These are phyloP conservation scores for Prunus padus DNA, from an alignment of 306 rosid genomes.

Conservation along the genomic window DNA sequence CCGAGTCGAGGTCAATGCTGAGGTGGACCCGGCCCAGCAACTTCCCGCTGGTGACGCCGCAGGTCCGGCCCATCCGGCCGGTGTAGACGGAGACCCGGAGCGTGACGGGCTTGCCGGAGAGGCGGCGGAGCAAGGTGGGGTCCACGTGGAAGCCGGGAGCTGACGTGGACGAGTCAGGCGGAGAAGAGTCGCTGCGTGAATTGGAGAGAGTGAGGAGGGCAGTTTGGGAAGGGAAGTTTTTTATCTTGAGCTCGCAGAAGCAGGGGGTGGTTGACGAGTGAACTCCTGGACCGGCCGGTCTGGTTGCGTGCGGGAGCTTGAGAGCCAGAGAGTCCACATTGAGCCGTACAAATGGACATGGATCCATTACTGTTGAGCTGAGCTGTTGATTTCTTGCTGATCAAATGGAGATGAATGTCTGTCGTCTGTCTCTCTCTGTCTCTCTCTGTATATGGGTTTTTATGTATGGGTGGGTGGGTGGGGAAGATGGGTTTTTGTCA, in stretches of 20 bases:
- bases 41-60: constrained; percentile 60
- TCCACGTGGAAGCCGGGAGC: constrained; percentile 64
- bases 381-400: background rate
- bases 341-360: constrained; percentile 75
- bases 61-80: constrained; percentile 63
- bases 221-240: constrained; percentile 56
- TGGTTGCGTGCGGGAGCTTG: constrained; percentile 57
- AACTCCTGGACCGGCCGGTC: constrained; percentile 50
- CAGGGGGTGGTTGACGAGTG: constrained; percentile 90
- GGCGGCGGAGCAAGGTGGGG: constrained; percentile 46
- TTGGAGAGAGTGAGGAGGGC: constrained; percentile 62
- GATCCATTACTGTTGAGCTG: constrained; percentile 54
- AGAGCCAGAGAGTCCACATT: constrained; percentile 64
- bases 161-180: constrained; percentile 47
- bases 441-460: background rate
- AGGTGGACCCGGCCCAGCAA: constrained; percentile 62
- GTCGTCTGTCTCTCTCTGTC: constrained; percentile 1
- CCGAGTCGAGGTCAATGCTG: constrained; percentile 31
- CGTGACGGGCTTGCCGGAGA: constrained; percentile 38
- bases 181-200: constrained; percentile 33
- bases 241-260: constrained; percentile 61
- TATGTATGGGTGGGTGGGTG: background rate
- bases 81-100: constrained; percentile 63
- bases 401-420: background rate
- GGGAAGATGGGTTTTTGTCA: background rate